phyloP scores from a whole-genome alignment of 306 rosid species.

The Castanospermum australe region DNA sequence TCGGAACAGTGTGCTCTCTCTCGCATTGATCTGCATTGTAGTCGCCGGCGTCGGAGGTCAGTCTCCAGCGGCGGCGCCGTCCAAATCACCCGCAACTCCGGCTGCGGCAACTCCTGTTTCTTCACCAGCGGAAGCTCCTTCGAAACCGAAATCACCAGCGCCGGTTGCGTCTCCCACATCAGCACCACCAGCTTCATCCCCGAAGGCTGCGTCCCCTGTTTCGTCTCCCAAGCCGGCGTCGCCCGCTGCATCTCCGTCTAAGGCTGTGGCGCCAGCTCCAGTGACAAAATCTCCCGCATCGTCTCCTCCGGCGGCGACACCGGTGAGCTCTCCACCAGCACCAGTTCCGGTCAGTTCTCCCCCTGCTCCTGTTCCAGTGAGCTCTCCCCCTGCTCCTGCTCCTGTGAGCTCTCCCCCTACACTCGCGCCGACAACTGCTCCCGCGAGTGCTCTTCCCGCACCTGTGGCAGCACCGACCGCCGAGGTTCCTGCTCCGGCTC shows the following conservation, averaged over 20 bases:
- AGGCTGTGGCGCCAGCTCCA: conserved; percentile 34
- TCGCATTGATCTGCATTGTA: conserved; percentile 73
- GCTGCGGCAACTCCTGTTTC: conserved; percentile 37
- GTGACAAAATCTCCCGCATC: conserved; percentile 20
- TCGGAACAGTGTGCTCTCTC: conserved; percentile 41
- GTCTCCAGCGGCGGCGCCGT: conserved; percentile 66
- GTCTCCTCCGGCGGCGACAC: conserved; percentile 44
- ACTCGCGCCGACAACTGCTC: conserved; percentile 34
- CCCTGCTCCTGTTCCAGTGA: conserved; percentile 39
- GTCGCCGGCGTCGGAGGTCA: conserved; percentile 81
- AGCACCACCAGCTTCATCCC: conserved; percentile 25
- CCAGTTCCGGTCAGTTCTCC: conserved; percentile 52
- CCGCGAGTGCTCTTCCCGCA: conserved; percentile 38
- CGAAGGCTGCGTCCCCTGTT: neutral
- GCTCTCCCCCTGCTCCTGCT: conserved; percentile 51
- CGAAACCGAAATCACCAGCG: conserved; percentile 47
- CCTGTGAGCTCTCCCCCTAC: conserved; percentile 51
- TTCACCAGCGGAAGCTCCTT: conserved; percentile 54
- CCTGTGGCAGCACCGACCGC: conserved; percentile 41
- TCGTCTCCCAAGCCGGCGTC: neutral
- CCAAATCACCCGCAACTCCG: conserved; percentile 43
- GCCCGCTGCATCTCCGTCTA: conserved; percentile 1
- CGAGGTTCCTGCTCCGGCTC: conserved; percentile 59
- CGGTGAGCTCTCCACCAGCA: conserved; percentile 46
- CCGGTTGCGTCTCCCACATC: conserved; percentile 61